Base-by-base conservation (phyloP, 2,329 filamentous ascomycete species). In the Aspergillus oerlinghausenensis region DNA sequence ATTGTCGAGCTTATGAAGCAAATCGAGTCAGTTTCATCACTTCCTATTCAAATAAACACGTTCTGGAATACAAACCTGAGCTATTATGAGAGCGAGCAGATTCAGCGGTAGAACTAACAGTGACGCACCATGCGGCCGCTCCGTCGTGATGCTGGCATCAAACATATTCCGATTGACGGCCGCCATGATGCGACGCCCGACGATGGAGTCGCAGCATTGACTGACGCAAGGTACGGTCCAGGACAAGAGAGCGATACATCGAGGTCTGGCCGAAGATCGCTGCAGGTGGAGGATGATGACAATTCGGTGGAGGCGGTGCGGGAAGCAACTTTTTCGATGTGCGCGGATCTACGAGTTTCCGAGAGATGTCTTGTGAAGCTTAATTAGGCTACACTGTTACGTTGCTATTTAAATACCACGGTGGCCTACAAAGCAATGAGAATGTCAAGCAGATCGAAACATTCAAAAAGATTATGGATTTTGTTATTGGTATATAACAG, bases 21-120 rank as follows among this genome's bases (percentile, higher is more conserved):
- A 9, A 49, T 21, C 7, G 40, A 11, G 47, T 59, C 29, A 60
- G 43, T 17, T 48, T 25, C 17, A 45, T 45, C 42, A 19, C 42
- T 45, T 45, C 3, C n/a, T 23, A n/a, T 38, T 1, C 5, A 17
- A 19, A 28, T 21, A 11, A 21, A 28, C n/a, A 40, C 17, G 28
- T 7, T 17, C 23, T 35, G 49, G 23, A 3, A 35, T 10, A 49
- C 79, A 63, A 74, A 83, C 81, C 67, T 81, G 75, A 48, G 79
- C 77, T 51, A 86, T 73, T 55, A 86, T 84, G 56, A 79, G 73
- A 32, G 80, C 82, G 58, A 87, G 77, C 45, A 86, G 71, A 62
- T 85, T 84, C 64, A 87, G 70, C 11, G 84, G 84, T 8, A 86
- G 74, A 23, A 67, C 63, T 66, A 75, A 66, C 58, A 77, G 56